These are phyloP conservation scores for Fraxinus platypoda DNA, from an alignment of 305 asterid genomes.

Conservation along the genomic window DNA sequence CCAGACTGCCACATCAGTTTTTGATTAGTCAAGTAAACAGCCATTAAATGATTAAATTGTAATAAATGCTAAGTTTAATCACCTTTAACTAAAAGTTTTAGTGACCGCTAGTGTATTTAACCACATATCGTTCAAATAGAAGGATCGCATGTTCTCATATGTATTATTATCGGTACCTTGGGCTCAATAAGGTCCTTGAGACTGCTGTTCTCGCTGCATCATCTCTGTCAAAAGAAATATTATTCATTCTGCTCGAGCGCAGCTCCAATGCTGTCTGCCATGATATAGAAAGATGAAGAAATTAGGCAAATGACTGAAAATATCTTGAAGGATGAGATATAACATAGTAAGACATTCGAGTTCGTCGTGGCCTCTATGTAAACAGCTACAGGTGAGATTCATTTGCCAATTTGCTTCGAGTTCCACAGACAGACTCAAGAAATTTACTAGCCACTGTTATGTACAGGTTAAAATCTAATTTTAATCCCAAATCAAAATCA, in stretches of 20 bases:
- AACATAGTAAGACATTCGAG: not conserved
- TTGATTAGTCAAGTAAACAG: not conserved
- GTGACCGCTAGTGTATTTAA: not conserved
- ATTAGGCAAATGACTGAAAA: not conserved
- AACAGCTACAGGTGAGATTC: not conserved
- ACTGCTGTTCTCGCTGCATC: slow-evolving; percentile 33
- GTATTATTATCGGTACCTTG: slow-evolving; percentile 31
- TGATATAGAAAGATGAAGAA: not conserved
- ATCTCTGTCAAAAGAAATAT: slow-evolving; percentile 38
- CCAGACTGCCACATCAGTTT: not conserved
- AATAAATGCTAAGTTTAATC: not conserved
- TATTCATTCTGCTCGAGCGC: slow-evolving; percentile 45
- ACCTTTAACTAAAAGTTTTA: not conserved
- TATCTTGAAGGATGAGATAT: not conserved
- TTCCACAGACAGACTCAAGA: not conserved
- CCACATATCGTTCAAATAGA: slow-evolving; percentile 9
- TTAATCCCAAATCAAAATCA: not conserved
- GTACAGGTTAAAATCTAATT: not conserved
- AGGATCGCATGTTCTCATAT: not conserved
- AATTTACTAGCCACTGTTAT: not conserved
- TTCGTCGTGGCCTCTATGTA: not conserved
- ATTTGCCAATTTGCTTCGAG: not conserved
- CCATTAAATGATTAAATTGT: not conserved
- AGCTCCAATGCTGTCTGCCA: slow-evolving; percentile 57
- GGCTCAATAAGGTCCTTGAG: slow-evolving; percentile 48